Conservation (phyloP, 2,329 filamentous ascomycete genomes). For the Paraphoma chrysanthemicola region DNA sequence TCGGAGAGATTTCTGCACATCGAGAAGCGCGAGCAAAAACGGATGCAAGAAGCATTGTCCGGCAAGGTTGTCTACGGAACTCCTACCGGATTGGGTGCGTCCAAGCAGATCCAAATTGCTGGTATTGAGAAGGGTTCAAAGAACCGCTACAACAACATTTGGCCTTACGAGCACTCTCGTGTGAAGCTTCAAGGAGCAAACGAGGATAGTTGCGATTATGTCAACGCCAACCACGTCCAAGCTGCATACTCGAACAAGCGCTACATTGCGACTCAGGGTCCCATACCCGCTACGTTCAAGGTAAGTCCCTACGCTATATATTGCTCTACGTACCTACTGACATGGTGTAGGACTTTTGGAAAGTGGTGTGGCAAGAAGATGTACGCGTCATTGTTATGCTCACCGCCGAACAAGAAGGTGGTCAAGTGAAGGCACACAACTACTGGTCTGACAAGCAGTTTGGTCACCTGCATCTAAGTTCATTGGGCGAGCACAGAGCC, state of each 20-base stretch:
- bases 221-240: constrained; percentile 90
- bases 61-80: constrained; percentile 65
- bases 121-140: constrained; percentile 94
- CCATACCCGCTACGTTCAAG: constrained; percentile 88
- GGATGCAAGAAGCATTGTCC: constrained; percentile 86
- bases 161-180: constrained; percentile 92
- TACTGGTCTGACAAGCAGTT: constrained; percentile 88
- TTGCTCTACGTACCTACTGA: constrained; percentile 15
- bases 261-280: constrained; percentile 95
- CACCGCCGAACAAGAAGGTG: constrained; percentile 91
- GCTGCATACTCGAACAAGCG: constrained; percentile 83
- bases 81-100: constrained; percentile 45
- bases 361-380: constrained; percentile 95
- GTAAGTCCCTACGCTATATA: constrained; percentile 58
- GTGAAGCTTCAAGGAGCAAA: constrained; percentile 77
- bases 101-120: constrained; percentile 73
- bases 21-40: constrained; percentile 82
- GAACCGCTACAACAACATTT: constrained; percentile 97
- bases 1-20: constrained; percentile 84
- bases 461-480: constrained; percentile 76
- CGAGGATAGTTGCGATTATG: constrained; percentile 81
- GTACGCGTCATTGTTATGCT: constrained; percentile 95
- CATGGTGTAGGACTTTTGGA: constrained; percentile 85
- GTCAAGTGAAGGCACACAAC: constrained; percentile 91
- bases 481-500: constrained; percentile 81